Evolutionary conservation across 352 stramenopile genomes (phyloP).

Genomic region (Pilasporangium apinafurcum): DNA sequence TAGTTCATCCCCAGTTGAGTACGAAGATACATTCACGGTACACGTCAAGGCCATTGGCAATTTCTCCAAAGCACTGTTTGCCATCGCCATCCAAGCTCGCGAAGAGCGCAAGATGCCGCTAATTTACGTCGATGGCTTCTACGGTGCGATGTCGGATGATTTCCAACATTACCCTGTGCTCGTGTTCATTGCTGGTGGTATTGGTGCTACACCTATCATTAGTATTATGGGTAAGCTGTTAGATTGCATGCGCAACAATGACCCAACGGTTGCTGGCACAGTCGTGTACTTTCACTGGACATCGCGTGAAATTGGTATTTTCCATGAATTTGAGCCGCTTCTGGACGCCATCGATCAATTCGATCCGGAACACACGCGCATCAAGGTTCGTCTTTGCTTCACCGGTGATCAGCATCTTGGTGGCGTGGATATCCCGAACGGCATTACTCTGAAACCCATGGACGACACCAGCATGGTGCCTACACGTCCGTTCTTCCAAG

Average conservation of each 20-base stretch:
- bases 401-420: conserved; percentile 76
- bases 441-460: conserved; percentile 73
- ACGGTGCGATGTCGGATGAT: conserved; percentile 79
- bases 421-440: conserved; percentile 63
- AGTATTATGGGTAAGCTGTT: conserved; percentile 85
- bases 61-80: conserved; percentile 73
- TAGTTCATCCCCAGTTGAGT: conserved; percentile 78
- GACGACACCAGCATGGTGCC: conserved; percentile 77
- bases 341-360: conserved; percentile 73
- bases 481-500: conserved; percentile 73
- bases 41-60: conserved; percentile 75
- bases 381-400: conserved; percentile 74
- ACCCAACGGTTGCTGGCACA: conserved; percentile 59
- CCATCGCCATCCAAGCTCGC: conserved; percentile 63
- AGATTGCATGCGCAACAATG: conserved; percentile 72
- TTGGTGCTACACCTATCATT: conserved; percentile 86
- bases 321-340: conserved; percentile 81
- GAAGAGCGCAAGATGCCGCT: conserved; percentile 76
- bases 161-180: conserved; percentile 80
- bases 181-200: conserved; percentile 77
- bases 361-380: conserved; percentile 54
- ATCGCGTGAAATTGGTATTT: conserved; percentile 76
- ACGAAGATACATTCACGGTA: conserved; percentile 80
- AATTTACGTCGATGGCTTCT: conserved; percentile 80
- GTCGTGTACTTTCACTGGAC: conserved; percentile 85